Base-by-base conservation (phyloP, 2,329 filamentous ascomycete genomes). In the Raffaelea albimanens region DNA sequence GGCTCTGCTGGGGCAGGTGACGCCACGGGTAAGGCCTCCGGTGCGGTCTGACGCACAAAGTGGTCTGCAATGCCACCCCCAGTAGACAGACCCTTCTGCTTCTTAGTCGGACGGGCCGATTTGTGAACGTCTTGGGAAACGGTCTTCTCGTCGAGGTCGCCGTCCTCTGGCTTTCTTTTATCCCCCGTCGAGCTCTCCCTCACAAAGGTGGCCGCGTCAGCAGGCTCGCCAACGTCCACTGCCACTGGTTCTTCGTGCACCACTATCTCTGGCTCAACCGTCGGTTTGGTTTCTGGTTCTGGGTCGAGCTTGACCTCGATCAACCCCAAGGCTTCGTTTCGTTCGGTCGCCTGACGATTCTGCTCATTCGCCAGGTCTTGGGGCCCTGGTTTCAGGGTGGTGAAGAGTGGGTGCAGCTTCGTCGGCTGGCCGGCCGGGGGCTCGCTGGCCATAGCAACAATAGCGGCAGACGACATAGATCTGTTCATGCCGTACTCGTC, bases 351-450 rank as follows among this genome's bases (percentile, higher is more conserved):
- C 21, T 19, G 7, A n/a, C 19, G 31, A n/a, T n/a, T 9, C 11
- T 10, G 16, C 31, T 34, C 31, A 9, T 10, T 42, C 13, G 23
- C 42, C 49, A 53, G 55, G 5, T 45, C 33, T 50, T 36, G 45
- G 39, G 34, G 34, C 5, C 5, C 20, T 34, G 49, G 43, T 50
- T 56, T 59, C 21, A 61, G 59, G 2, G 63, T 52, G 1, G 57
- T 57, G 56, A 80, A 79, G 61, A 80, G 78, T 18, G 76, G 76
- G 54, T 80, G 76, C 34, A 79, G 57, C 53, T 73, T 76, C 56
- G 68, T 71, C 21, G 51, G 44, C 44, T 42, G 53, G 20, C 44
- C 65, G 50, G 56, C 58, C 45, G 61, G 53, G 48, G 58, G 63
- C 57, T 65, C 62, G 47, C 65, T 65, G 53, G 63, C 62, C 74